These are phyloP conservation scores for Lithospermum erythrorhizon DNA, from an alignment of 257 asterid species.

Conservation along the genomic window DNA sequence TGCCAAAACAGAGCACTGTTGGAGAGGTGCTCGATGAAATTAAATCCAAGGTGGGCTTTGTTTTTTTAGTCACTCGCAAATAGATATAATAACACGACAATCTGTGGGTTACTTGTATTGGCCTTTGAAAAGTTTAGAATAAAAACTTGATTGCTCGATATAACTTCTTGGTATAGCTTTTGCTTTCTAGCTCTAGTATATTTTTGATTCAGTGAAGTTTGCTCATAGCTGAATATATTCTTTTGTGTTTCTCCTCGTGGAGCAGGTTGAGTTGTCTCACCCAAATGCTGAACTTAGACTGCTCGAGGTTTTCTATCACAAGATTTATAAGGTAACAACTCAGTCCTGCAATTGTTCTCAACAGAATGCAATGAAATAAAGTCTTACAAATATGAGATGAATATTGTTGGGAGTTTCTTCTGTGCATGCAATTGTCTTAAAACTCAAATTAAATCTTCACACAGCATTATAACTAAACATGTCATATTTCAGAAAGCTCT, in stretches of 20 bases:
- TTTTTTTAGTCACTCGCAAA: not conserved
- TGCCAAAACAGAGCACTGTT: conserved; percentile 87
- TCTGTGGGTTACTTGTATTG: not conserved
- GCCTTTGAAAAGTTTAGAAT: not conserved
- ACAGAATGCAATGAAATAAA: too few relatives aligned
- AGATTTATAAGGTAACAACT: conserved; percentile 35
- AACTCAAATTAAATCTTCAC: not conserved
- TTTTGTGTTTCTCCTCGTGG: conserved; percentile 8
- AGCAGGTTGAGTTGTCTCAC: conserved; percentile 43
- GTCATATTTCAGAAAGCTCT: not conserved
- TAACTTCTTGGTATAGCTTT: too few relatives aligned
- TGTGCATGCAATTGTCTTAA: too few relatives aligned
- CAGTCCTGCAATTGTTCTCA: conserved; percentile 4
- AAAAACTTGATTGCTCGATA: not conserved
- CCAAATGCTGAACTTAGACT: conserved; percentile 39
- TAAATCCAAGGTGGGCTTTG: conserved; percentile 62
- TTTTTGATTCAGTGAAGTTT: not conserved
- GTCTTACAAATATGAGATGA: not conserved
- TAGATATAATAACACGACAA: not conserved
- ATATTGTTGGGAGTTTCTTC: too few relatives aligned
- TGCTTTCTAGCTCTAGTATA: too few relatives aligned
- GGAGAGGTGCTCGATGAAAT: conserved; percentile 93
- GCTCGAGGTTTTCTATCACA: conserved; percentile 44
- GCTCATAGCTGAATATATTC: not conserved
- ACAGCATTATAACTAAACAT: conserved; percentile 6